Conservation (phyloP, 73 alveolate species). For the Blepharisma stoltei region DNA sequence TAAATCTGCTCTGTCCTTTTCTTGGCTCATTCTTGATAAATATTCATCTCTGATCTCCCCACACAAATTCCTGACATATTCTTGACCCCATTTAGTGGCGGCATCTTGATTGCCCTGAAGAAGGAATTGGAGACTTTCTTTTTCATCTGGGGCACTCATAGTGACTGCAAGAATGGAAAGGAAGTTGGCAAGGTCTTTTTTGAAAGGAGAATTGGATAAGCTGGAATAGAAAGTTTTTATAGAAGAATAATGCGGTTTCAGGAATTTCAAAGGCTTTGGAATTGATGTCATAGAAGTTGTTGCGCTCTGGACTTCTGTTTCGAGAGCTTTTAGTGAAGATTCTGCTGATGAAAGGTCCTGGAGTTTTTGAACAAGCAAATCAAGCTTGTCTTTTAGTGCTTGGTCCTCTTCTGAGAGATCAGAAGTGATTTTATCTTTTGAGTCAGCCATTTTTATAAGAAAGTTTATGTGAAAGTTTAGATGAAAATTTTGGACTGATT, state of each 20-base stretch:
- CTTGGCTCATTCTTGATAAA: slow-evolving; percentile 47
- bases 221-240: background rate
- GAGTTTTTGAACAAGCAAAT: slow-evolving; percentile 53
- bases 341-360: slow-evolving; percentile 42
- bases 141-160: slow-evolving; percentile 63
- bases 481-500: too few relatives aligned
- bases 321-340: slow-evolving; percentile 67
- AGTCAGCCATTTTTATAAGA: too few relatives aligned
- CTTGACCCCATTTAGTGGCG: slow-evolving; percentile 94
- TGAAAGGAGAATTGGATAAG: background rate
- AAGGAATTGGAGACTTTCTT: slow-evolving; percentile 72
- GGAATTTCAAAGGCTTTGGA: slow-evolving; percentile 93
- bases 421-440: background rate
- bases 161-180: slow-evolving; percentile 86
- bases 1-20: slow-evolving; percentile 62
- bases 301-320: slow-evolving; percentile 84
- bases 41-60: slow-evolving; percentile 87
- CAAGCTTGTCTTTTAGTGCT: slow-evolving; percentile 61
- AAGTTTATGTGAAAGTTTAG: too few relatives aligned
- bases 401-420: slow-evolving; percentile 61
- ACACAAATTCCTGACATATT: slow-evolving; percentile 81
- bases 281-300: slow-evolving; percentile 97
- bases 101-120: slow-evolving; percentile 78
- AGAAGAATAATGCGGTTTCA: slow-evolving; percentile 26
- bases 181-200: slow-evolving; percentile 70